phyloP scores from a whole-genome alignment of 1,284 basidiomycete species.

The Laetiporus sulphureus region DNA sequence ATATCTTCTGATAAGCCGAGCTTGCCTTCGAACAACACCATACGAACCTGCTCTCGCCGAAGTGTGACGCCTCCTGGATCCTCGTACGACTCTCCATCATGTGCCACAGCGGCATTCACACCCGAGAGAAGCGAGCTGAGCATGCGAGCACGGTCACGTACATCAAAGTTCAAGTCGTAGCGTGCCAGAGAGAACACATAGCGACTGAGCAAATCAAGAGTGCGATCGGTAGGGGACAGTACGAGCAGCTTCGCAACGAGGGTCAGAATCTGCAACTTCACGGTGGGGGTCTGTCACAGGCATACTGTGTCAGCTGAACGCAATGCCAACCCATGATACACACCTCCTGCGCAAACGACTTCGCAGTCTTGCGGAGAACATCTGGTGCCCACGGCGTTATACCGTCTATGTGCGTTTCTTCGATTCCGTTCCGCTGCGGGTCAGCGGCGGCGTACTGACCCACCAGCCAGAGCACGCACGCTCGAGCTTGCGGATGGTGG shows the following conservation, averaged over 20 bases:
- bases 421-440: constrained; percentile 10
- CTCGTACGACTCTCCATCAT: constrained; percentile 32
- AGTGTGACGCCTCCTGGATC: constrained; percentile 68
- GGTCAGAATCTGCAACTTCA: constrained; percentile 79
- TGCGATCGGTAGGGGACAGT: constrained; percentile 51
- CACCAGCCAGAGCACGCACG: constrained; percentile 86
- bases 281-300: constrained; percentile 41
- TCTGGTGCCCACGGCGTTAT: constrained; percentile 77
- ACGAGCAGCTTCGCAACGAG: constrained; percentile 81
- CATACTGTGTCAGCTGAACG: neutral
- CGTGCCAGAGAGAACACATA: constrained; percentile 82
- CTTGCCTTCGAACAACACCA: constrained; percentile 77
- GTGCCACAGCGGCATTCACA: constrained; percentile 32
- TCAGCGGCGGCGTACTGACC: constrained; percentile 67
- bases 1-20: constrained; percentile 33
- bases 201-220: constrained; percentile 47
- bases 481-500: constrained; percentile 69
- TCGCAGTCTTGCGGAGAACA: constrained; percentile 70
- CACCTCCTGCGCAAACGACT: constrained; percentile 70
- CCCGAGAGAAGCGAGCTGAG: constrained; percentile 66
- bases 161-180: constrained; percentile 84
- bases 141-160: constrained; percentile 84
- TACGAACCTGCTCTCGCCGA: constrained; percentile 71
- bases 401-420: constrained; percentile 32
- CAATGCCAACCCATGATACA: neutral